Base-by-base conservation (phyloP, 2,329 filamentous ascomycete genomes). In the Pochonia chlamydosporia region DNA sequence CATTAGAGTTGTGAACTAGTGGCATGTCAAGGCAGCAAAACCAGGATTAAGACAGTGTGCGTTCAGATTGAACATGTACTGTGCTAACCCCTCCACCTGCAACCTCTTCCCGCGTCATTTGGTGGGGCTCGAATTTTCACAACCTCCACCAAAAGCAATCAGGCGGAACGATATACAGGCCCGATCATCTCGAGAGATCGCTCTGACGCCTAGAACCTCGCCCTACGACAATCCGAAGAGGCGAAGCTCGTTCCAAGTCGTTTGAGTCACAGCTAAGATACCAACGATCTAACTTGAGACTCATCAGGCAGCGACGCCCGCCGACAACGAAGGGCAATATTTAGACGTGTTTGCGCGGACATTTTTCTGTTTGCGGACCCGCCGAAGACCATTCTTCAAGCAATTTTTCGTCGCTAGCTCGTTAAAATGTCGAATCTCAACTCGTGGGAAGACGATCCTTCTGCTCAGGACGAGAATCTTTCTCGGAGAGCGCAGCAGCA, bases 381-480 rank as follows among this genome's bases (percentile, higher is more conserved):
- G 18, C 11, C 35, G 20, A 39, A 20, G 35, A 14, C 7, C 35
- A n/a, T 23, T 23, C 14, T 23, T 23, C 20, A 14, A 39, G n/a
- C 11, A 21, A 13, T 18, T 23, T 39, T 23, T 20, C 8, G 35
- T 10, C 35, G 11, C 20, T 16, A 7, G 21, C 48, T 44, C 41
- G 41, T 30, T 24, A 54, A 49, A 62, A 96, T 96, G 90, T 86
- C 91, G 59, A 84, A 91, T 68, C 87, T 89, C 61, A 90, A 95
- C 68, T 96, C 90, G 53, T 97, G 93, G 88, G 91, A 97, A 72
- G 89, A 95, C 62, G 88, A 91, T 62, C 83, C 84, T 61, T 76
- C 84, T 47, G 83, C 81, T 53, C 85, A 89, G 74, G 85, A 91
- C 60, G 85, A 88, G 59, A 81, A 81, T 65, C 81, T 95, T 67